These are phyloP conservation scores for Kappamyces sp. DNA, from an alignment of 192 early-diverging fungal genomes.

Conservation along the genomic window DNA sequence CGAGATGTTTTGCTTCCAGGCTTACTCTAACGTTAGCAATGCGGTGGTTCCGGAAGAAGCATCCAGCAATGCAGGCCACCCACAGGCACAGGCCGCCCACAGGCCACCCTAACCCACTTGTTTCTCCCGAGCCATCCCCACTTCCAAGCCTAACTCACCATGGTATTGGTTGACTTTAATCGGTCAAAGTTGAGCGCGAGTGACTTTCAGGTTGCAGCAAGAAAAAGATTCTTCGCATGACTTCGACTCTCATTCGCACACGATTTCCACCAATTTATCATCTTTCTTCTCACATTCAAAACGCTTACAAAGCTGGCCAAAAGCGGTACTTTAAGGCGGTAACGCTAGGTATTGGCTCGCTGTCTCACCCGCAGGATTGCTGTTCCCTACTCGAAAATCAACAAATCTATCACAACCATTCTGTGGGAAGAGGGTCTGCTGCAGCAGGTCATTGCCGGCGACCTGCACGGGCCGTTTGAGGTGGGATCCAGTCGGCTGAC, in stretches of 20 bases:
- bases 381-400: conserved; percentile 83
- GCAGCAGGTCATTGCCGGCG: conserved; percentile 68
- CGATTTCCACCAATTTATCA: conserved; percentile 58
- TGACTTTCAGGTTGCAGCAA: too few species aligned
- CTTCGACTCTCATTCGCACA: too few species aligned
- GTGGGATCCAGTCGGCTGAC: too few species aligned
- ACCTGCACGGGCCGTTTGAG: conserved; percentile 60
- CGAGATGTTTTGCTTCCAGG: conserved; percentile 50
- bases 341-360: conserved; percentile 14
- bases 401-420: conserved; percentile 74
- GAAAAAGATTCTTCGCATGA: too few species aligned
- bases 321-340: background rate
- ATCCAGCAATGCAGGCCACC: too few species aligned
- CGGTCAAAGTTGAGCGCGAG: too few species aligned
- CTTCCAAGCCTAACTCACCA: too few species aligned
- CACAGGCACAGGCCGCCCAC: too few species aligned
- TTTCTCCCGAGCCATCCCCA: too few species aligned
- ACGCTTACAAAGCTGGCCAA: conserved; percentile 57
- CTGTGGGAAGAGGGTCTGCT: conserved; percentile 92
- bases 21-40: background rate
- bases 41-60: background rate
- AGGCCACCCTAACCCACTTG: too few species aligned
- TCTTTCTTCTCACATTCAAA: conserved; percentile 83
- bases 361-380: conserved; percentile 74
- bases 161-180: too few species aligned